Conservation (phyloP, 176 grass and related monocot genomes). For the Paspalum notatum region DNA sequence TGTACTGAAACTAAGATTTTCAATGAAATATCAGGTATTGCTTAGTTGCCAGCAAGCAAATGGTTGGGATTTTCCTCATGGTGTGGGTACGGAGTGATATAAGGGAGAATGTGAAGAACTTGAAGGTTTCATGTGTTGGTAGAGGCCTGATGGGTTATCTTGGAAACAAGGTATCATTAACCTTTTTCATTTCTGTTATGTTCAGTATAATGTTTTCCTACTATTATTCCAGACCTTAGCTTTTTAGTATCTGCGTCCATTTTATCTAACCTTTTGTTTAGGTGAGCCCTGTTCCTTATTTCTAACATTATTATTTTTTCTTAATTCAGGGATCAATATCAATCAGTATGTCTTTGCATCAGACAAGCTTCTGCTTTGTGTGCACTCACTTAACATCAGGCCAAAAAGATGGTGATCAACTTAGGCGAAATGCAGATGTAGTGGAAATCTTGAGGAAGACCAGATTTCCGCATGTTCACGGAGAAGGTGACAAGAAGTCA, state of each 20-base stretch:
- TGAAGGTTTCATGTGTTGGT: slow-evolving; percentile 96
- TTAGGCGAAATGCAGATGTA: slow-evolving; percentile 87
- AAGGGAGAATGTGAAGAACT: slow-evolving; percentile 83
- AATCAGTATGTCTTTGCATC: slow-evolving; percentile 91
- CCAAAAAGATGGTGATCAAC: slow-evolving; percentile 86
- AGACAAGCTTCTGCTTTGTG: slow-evolving; percentile 96
- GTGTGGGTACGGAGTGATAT: slow-evolving; percentile 92
- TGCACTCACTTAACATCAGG: slow-evolving; percentile 97
- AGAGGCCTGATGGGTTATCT: slow-evolving; percentile 98
- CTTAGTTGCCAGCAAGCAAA: slow-evolving; percentile 93
- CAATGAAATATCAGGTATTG: slow-evolving; percentile 64
- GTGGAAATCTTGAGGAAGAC: slow-evolving; percentile 89
- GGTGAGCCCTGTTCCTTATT: background rate
- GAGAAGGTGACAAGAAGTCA: slow-evolving; percentile 62
- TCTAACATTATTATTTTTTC: background rate
- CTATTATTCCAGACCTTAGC: background rate
- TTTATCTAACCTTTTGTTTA: background rate
- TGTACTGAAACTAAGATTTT: slow-evolving; percentile 37
- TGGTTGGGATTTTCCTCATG: slow-evolving; percentile 96
- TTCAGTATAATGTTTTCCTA: background rate
- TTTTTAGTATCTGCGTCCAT: background rate
- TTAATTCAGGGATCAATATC: slow-evolving; percentile 86
- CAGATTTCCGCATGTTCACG: slow-evolving; percentile 78
- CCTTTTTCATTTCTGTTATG: slow-evolving; percentile 13
- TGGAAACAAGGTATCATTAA: slow-evolving; percentile 78